phyloP scores from a whole-genome alignment of 2,329 filamentous ascomycete genomes.

The Botrytis cinerea region DNA sequence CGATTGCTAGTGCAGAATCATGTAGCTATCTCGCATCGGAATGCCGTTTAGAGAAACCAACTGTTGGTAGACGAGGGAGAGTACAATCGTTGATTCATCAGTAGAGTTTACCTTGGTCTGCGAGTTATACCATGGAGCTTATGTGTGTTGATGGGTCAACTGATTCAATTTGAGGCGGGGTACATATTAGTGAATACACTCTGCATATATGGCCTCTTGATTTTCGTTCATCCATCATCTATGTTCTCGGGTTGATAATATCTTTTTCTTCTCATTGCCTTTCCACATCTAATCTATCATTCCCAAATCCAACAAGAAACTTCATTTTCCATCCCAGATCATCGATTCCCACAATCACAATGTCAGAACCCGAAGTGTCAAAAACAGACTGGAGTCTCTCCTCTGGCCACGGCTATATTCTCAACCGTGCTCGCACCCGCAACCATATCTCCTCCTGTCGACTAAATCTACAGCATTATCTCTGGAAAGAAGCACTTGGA shows the following conservation, averaged over 20 bases:
- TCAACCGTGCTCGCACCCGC: not conserved
- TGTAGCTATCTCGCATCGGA: not conserved
- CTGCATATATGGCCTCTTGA: not conserved
- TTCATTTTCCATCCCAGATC: not conserved
- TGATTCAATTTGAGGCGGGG: not conserved
- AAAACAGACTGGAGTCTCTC: slow-evolving; percentile 15
- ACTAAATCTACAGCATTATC: slow-evolving; percentile 12
- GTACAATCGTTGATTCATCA: not conserved
- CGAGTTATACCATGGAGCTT: not conserved
- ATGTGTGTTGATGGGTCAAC: not conserved
- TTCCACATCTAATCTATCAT: not conserved
- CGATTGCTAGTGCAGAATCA: not conserved
- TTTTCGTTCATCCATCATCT: not conserved
- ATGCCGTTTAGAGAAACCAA: not conserved
- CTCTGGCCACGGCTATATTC: not conserved
- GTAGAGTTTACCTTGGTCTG: not conserved
- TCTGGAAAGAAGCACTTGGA: slow-evolving; percentile 14
- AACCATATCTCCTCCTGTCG: slow-evolving; percentile 10
- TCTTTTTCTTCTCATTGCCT: not conserved
- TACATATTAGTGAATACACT: not conserved
- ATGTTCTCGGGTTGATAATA: not conserved
- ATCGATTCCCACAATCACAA: not conserved
- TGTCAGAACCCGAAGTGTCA: not conserved
- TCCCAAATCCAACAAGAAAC: no score
- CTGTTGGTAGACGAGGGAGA: not conserved